These are phyloP conservation scores for Styphnolobium japonicum DNA, from an alignment of 306 rosid species.

Conservation along the genomic window DNA sequence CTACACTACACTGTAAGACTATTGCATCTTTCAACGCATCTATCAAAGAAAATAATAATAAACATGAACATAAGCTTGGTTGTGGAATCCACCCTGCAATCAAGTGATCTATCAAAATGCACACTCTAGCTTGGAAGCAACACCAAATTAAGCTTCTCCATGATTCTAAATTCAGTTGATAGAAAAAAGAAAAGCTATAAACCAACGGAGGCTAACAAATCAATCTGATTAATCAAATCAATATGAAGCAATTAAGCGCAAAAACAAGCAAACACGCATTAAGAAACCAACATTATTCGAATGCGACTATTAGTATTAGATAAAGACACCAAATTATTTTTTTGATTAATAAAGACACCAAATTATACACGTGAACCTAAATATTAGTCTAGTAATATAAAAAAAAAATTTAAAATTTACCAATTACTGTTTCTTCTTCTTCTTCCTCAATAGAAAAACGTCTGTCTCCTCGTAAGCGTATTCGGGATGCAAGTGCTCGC, in stretches of 20 bases:
- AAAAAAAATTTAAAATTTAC: neutral
- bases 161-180: neutral
- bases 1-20: neutral
- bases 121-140: neutral
- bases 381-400: neutral
- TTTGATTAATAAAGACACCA: neutral
- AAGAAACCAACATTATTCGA: neutral
- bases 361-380: neutral
- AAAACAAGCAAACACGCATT: neutral
- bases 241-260: neutral
- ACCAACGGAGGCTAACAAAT: neutral
- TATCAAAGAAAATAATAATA: neutral
- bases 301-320: neutral
- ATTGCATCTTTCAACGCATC: neutral
- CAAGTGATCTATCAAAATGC: constrained; percentile 5
- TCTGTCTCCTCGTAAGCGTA: constrained; percentile 81
- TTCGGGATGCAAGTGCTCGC: constrained; percentile 63
- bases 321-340: neutral
- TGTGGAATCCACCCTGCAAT: neutral
- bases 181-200: neutral
- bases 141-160: neutral
- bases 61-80: neutral
- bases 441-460: constrained; percentile 66
- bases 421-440: constrained; percentile 41
- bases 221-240: neutral